These are phyloP conservation scores for Colletotrichum acutatum DNA, from an alignment of 2,329 filamentous ascomycete genomes.

Conservation along the genomic window DNA sequence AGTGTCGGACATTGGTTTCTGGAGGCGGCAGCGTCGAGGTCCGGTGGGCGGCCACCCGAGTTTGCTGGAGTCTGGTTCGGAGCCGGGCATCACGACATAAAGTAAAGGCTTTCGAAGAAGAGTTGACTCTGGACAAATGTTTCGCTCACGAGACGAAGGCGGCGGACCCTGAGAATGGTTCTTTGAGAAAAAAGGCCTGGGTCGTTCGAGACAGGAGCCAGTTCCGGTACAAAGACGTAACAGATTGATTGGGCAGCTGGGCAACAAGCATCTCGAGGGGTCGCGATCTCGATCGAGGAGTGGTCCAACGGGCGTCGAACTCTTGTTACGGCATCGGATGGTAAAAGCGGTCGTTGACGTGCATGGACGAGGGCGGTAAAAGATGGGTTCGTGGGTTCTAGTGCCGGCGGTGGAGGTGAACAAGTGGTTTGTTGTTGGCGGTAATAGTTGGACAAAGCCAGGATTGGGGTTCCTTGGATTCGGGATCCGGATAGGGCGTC, in stretches of 20 bases:
- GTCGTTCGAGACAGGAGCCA: slow-evolving; percentile 1
- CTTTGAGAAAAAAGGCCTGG: background rate
- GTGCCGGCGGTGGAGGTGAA: background rate
- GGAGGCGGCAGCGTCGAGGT: background rate
- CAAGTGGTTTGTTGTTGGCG: slow-evolving; percentile 13
- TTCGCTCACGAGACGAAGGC: slow-evolving; percentile 5
- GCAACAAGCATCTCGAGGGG: background rate
- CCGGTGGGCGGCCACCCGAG: slow-evolving; percentile 9
- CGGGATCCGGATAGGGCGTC: slow-evolving; percentile 9
- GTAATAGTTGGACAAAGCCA: slow-evolving; percentile 4
- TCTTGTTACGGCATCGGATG: slow-evolving; percentile 22
- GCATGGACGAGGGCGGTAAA: slow-evolving; percentile 25
- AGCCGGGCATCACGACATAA: slow-evolving; percentile 5
- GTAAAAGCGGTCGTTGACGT: slow-evolving; percentile 24
- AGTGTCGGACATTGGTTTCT: slow-evolving; percentile 30
- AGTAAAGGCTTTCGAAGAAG: background rate
- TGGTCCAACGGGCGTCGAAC: slow-evolving; percentile 5
- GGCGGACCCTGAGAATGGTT: background rate
- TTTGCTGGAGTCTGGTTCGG: background rate
- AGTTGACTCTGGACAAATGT: background rate
- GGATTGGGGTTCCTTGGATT: slow-evolving; percentile 18
- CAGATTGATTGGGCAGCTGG: slow-evolving; percentile 14
- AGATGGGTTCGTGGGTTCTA: background rate
- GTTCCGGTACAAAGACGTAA: slow-evolving; percentile 10
- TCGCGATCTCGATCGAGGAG: slow-evolving; percentile 29